Percentiles rank a stretch among this genome's conserved stretches.
Conservation (phyloP, 2,329 filamentous ascomycete species). For the Massarina eburnea region DNA sequence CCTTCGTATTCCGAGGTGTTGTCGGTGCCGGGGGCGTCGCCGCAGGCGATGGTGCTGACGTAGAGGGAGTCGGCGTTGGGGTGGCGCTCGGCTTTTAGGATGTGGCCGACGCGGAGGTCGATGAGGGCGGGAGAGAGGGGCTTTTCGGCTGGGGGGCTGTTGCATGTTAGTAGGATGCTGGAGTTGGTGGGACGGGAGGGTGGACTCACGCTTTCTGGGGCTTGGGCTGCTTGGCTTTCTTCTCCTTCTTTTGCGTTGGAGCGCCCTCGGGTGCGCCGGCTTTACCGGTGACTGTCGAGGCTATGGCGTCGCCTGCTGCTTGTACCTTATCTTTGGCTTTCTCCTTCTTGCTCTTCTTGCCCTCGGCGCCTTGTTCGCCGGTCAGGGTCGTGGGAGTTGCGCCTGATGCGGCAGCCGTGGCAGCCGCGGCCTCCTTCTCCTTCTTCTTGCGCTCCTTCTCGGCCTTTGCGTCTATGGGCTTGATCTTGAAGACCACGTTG, state of each 20-base stretch:
- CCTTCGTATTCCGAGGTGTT: slow-evolving; percentile 92
- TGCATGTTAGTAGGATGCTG: slow-evolving; percentile 27
- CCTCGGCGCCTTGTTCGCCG: slow-evolving; percentile 33
- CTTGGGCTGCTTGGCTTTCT: slow-evolving; percentile 86
- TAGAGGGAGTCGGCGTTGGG: slow-evolving; percentile 95
- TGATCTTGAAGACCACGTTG: slow-evolving; percentile 83
- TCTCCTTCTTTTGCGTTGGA: slow-evolving; percentile 69
- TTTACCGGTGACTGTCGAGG: slow-evolving; percentile 49
- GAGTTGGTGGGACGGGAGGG: not conserved
- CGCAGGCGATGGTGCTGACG: slow-evolving; percentile 93
- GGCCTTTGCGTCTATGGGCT: slow-evolving; percentile 85
- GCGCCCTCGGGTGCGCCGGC: slow-evolving; percentile 45
- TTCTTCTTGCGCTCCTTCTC: slow-evolving; percentile 98
- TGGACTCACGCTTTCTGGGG: slow-evolving; percentile 53
- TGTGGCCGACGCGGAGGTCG: slow-evolving; percentile 94
- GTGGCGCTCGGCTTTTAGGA: slow-evolving; percentile 92
- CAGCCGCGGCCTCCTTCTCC: slow-evolving; percentile 71
- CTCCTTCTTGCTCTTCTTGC: slow-evolving; percentile 50
- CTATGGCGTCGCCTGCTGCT: slow-evolving; percentile 55
- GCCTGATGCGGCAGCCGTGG: slow-evolving; percentile 53
- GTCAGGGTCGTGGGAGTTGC: slow-evolving; percentile 44
- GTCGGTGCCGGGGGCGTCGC: slow-evolving; percentile 80
- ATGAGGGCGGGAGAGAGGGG: slow-evolving; percentile 83
- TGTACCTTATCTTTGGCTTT: slow-evolving; percentile 57
- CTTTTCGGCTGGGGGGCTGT: slow-evolving; percentile 62